phyloP scores from a whole-genome alignment of 805 yeast species.

The Ascoidea tarda region DNA sequence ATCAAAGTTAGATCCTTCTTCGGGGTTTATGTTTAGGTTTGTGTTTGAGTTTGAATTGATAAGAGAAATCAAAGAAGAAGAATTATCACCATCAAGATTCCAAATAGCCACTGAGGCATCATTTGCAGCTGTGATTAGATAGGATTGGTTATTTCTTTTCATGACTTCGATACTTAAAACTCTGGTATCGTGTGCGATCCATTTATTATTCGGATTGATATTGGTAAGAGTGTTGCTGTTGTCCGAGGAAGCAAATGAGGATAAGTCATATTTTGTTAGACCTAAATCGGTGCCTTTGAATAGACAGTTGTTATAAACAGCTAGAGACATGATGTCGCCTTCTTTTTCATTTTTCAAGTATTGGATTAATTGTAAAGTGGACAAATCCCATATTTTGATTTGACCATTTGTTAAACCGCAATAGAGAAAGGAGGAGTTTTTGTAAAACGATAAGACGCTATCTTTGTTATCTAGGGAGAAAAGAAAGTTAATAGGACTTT shows the following conservation, averaged over 20 bases:
- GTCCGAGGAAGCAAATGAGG: not conserved
- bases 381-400: slow-evolving; percentile 77
- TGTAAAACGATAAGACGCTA: slow-evolving; percentile 56
- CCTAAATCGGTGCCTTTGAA: slow-evolving; percentile 34
- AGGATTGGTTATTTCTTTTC: slow-evolving; percentile 23
- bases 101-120: slow-evolving; percentile 61
- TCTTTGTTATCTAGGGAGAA: slow-evolving; percentile 46
- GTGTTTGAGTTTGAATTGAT: too few species aligned
- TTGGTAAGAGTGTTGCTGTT: too few species aligned
- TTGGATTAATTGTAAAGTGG: slow-evolving; percentile 56
- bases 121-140: slow-evolving; percentile 54
- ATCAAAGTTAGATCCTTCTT: too few species aligned
- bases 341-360: slow-evolving; percentile 25
- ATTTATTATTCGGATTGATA: slow-evolving; percentile 12
- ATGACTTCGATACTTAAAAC: slow-evolving; percentile 45
- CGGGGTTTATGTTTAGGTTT: too few species aligned
- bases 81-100: slow-evolving; percentile 28
- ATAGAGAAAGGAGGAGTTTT: slow-evolving; percentile 55
- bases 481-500: slow-evolving; percentile 13
- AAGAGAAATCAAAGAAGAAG: too few species aligned
- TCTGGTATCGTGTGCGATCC: slow-evolving; percentile 40
- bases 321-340: slow-evolving; percentile 46
- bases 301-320: slow-evolving; percentile 39
- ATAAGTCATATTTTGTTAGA: slow-evolving; percentile 3
- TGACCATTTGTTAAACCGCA: slow-evolving; percentile 70